phyloP scores from a whole-genome alignment of 495 filamentous ascomycete species.

The Gamarada debralockiae region DNA sequence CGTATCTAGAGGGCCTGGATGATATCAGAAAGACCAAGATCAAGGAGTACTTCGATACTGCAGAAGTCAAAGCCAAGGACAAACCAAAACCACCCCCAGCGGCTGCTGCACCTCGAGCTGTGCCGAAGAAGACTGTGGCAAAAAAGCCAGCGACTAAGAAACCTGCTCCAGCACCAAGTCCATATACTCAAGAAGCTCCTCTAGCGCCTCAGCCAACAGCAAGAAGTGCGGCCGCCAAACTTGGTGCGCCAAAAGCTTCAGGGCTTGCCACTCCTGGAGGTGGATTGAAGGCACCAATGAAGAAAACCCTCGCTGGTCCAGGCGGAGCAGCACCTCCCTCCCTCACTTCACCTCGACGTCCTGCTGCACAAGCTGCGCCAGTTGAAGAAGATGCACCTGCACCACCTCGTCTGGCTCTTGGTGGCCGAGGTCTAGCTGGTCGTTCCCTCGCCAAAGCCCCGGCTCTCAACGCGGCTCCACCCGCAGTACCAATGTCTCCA shows the following conservation, averaged over 20 bases:
- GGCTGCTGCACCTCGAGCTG: slow-evolving; percentile 38
- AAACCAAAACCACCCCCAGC: slow-evolving; percentile 83
- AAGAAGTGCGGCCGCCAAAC: slow-evolving; percentile 54
- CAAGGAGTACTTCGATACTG: slow-evolving; percentile 89
- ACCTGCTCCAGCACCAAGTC: slow-evolving; percentile 33
- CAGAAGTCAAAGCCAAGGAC: slow-evolving; percentile 95
- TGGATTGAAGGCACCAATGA: slow-evolving; percentile 64
- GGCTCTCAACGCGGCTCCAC: slow-evolving; percentile 44
- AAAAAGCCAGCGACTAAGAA: slow-evolving; percentile 48
- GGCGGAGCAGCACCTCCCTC: slow-evolving; percentile 37
- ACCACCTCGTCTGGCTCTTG: slow-evolving; percentile 63
- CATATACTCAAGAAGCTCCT: slow-evolving; percentile 37
- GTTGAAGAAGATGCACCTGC: slow-evolving; percentile 57
- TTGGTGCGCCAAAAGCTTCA: slow-evolving; percentile 53
- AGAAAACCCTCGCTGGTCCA: slow-evolving; percentile 50
- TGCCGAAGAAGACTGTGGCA: slow-evolving; percentile 45
- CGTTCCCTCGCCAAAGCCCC: slow-evolving; percentile 66
- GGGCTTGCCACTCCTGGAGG: slow-evolving; percentile 55
- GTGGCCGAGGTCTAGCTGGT: slow-evolving; percentile 76
- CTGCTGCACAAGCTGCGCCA: slow-evolving; percentile 40
- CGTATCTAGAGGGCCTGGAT: slow-evolving; percentile 90
- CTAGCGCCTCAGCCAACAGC: slow-evolving; percentile 56
- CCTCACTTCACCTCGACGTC: slow-evolving; percentile 61
- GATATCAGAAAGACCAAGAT: slow-evolving; percentile 95
- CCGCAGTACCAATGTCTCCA: slow-evolving; percentile 26